Base-by-base conservation (phyloP, 1,284 basidiomycete genomes). In the Leccinum cinnamomeum region DNA sequence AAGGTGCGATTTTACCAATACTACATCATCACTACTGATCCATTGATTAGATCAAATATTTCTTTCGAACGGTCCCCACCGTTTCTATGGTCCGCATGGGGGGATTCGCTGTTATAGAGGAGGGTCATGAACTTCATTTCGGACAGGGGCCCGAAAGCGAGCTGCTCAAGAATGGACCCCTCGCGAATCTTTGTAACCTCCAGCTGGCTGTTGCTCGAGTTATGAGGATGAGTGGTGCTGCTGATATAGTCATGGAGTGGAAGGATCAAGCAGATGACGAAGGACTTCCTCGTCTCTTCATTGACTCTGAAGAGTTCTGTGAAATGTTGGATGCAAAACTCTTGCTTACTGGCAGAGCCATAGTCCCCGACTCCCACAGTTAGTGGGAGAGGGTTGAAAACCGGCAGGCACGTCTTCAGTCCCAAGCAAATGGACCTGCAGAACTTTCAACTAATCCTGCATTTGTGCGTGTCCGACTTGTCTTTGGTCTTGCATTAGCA, bases 261-360 rank as follows among this genome's bases (percentile, higher is more conserved):
- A 62, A 65, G 63, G 64, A 56, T 12, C 12, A 41, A 5, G 61
- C 48, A 10, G 39, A 58, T 28, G 48, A 39, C 11, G 30, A 53
- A 7, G 62, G 62, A 53, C 20, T 14, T 39, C 3, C 14, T 51
- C 44, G 3, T 59, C 44, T 51, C 53, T 60, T 60, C 53, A n/a
- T 64, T 0, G 53, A 8, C 7, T 53, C 50, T n/a, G 50, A 64
- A 37, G 61, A 53, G 48, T 58, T 10, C 30, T 63, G 39, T 59
- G 54, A 58, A 37, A 53, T 58, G 39, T 11, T 63, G 62, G 54
- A 63, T 46, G 54, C 61, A n/a, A 62, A 57, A 46, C 61, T 57
- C n/a, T 30, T 57, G 33, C 33, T 46, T 37, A 11, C 33, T 35
- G 33, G 33, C 10, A 35, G 33, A 35, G 33, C 33, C 11, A 35